Evolutionary conservation across 1,284 basidiomycete species (phyloP).

Genomic region (Pseudozyma tsukubaensis): DNA sequence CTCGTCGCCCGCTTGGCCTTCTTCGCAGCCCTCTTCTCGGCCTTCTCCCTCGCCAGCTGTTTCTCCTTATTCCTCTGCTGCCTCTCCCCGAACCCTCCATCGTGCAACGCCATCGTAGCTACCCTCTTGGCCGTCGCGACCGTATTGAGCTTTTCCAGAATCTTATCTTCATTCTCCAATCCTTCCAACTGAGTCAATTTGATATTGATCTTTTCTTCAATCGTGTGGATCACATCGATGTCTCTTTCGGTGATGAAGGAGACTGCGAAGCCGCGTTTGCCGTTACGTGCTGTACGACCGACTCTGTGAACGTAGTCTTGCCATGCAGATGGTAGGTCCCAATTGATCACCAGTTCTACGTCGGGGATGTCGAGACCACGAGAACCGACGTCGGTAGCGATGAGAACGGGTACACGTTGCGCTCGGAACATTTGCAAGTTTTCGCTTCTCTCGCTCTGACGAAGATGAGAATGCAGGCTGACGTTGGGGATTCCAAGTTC

Average conservation of each 20-base stretch:
- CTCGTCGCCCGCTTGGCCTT: conserved; percentile 15
- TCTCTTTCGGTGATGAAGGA: conserved; percentile 96
- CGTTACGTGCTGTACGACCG: conserved; percentile 90
- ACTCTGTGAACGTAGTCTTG: conserved; percentile 76
- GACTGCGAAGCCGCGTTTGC: conserved; percentile 86
- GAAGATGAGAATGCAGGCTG: conserved; percentile 90
- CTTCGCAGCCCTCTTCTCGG: conserved; percentile 33
- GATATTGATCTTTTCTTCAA: conserved; percentile 86
- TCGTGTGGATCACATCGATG: conserved; percentile 82
- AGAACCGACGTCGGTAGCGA: conserved; percentile 68
- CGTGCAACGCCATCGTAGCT: conserved; percentile 87
- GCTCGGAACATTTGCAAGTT: conserved; percentile 89
- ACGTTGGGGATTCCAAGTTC: conserved; percentile 82
- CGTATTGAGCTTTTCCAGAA: conserved; percentile 85
- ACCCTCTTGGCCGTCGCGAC: conserved; percentile 92
- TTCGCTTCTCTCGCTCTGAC: conserved; percentile 85
- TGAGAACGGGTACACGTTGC: conserved; percentile 69
- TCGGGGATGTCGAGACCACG: conserved; percentile 71
- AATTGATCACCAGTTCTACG: conserved; percentile 93
- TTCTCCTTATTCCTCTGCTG: conserved; percentile 83
- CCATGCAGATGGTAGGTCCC: conserved; percentile 82
- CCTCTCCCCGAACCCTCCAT: conserved; percentile 88
- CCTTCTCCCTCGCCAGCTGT: conserved; percentile 44
- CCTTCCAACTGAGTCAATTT: conserved; percentile 57
- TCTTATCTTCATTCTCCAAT: conserved; percentile 77